Evolutionary conservation across 805 yeast genomes (phyloP).

Genomic region (Millerozyma acaciae): DNA sequence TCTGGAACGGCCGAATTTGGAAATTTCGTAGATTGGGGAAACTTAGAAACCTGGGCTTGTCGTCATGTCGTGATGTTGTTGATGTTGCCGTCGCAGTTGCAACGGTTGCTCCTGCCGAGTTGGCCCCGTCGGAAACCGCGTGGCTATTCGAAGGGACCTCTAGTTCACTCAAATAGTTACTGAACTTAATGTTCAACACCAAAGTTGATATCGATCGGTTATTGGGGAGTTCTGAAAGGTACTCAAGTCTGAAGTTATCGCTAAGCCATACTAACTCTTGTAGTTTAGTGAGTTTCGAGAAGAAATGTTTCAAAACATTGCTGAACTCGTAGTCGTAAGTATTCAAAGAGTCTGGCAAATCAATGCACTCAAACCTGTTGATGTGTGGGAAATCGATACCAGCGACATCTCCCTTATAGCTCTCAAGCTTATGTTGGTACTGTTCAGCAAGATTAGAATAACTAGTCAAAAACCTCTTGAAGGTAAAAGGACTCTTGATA

Average conservation of each 20-base stretch:
- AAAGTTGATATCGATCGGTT: slow-evolving; percentile 20
- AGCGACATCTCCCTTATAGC: slow-evolving; percentile 1
- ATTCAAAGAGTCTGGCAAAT: slow-evolving; percentile 42
- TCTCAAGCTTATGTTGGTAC: slow-evolving; percentile 1
- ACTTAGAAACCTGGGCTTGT: slow-evolving; percentile 5
- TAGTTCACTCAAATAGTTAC: slow-evolving; percentile 15
- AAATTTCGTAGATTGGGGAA: slow-evolving; percentile 29
- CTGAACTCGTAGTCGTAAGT: slow-evolving; percentile 29
- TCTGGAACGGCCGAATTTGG: slow-evolving; percentile 33
- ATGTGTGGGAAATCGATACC: slow-evolving; percentile 11
- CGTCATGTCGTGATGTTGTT: too few relatives aligned
- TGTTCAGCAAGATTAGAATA: slow-evolving; percentile 8
- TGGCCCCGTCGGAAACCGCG: too few relatives aligned
- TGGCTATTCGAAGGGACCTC: too few relatives aligned
- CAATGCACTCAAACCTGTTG: slow-evolving; percentile 26
- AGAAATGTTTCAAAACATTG: slow-evolving; percentile 20
- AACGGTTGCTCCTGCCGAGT: too few relatives aligned
- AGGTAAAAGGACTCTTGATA: slow-evolving; percentile 36
- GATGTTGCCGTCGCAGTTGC: too few relatives aligned
- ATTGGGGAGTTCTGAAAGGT: slow-evolving; percentile 29
- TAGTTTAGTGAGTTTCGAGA: slow-evolving; percentile 20
- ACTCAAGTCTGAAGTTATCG: slow-evolving; percentile 26
- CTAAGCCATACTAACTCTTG: slow-evolving; percentile 30
- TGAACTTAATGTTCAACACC: slow-evolving; percentile 27
- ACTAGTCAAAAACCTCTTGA: slow-evolving; percentile 30